These are phyloP conservation scores for Trichoderma pleuroti DNA, from an alignment of 2,329 filamentous ascomycete species.

Conservation along the genomic window DNA sequence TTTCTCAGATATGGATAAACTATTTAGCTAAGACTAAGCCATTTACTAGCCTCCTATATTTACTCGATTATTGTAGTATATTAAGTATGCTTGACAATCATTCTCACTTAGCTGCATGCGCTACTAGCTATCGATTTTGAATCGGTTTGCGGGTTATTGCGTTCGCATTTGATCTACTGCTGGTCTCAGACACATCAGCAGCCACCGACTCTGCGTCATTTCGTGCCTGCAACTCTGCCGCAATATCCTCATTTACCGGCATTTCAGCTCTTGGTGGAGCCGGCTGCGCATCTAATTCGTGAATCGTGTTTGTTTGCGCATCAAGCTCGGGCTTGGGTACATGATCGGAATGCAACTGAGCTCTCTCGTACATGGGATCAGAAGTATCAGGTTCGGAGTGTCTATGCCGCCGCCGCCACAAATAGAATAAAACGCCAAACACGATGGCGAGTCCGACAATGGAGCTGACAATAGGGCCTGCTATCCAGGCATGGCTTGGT, in stretches of 20 bases:
- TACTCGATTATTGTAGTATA: too few relatives aligned
- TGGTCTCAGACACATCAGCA: neutral
- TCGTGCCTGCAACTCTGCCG: too few relatives aligned
- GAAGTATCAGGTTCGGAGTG: neutral
- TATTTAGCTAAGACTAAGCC: neutral
- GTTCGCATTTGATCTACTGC: neutral
- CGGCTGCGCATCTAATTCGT: neutral
- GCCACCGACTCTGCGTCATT: neutral
- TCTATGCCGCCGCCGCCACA: neutral
- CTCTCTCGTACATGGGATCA: neutral
- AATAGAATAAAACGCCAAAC: neutral
- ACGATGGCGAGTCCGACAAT: neutral
- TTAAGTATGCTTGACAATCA: too few relatives aligned
- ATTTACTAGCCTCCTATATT: too few relatives aligned
- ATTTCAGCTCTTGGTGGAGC: neutral
- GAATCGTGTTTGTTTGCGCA: neutral
- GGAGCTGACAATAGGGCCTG: neutral
- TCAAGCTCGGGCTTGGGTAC: neutral
- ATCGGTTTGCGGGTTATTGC: neutral
- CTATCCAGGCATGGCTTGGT: neutral
- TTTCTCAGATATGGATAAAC: neutral
- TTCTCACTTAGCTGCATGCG: neutral
- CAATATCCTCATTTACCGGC: neutral
- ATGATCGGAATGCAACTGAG: neutral
- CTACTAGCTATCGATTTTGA: neutral